Percentiles rank a stretch among this genome's conserved stretches.
Evolutionary conservation across 2,329 filamentous ascomycete species (phyloP).

Genomic region (Ceratocystis harringtonii): DNA sequence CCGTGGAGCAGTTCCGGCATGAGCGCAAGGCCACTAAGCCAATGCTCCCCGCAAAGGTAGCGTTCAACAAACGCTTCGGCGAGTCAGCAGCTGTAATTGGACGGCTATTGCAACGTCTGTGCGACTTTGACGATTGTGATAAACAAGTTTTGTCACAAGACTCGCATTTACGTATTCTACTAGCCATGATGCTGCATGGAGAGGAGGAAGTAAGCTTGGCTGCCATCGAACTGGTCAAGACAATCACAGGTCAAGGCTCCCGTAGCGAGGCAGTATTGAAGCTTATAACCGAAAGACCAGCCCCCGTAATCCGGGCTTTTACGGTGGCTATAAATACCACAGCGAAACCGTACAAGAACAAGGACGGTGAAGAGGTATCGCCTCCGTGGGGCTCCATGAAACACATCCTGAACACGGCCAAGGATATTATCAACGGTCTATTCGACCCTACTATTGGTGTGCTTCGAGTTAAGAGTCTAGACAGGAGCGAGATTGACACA

Average conservation of each 20-base stretch:
- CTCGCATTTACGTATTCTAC: slow-evolving; percentile 52
- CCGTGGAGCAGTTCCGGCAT: slow-evolving; percentile 57
- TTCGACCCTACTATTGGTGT: slow-evolving; percentile 42
- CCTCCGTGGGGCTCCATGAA: slow-evolving; percentile 42
- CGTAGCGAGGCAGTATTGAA: slow-evolving; percentile 36
- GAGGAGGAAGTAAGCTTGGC: slow-evolving; percentile 66
- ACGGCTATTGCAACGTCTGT: slow-evolving; percentile 61
- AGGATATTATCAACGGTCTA: slow-evolving; percentile 41
- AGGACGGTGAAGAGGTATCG: slow-evolving; percentile 12
- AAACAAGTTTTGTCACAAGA: slow-evolving; percentile 56
- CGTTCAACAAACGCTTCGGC: slow-evolving; percentile 61
- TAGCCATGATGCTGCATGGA: slow-evolving; percentile 68
- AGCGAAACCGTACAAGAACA: slow-evolving; percentile 12
- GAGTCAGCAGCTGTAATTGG: slow-evolving; percentile 45
- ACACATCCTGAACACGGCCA: slow-evolving; percentile 41
- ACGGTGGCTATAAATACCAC: slow-evolving; percentile 29
- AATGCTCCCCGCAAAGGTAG: slow-evolving; percentile 35
- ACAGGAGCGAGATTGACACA: slow-evolving; percentile 45
- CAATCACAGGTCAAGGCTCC: slow-evolving; percentile 52
- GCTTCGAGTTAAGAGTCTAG: slow-evolving; percentile 39
- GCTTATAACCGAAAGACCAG: slow-evolving; percentile 30
- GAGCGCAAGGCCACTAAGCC: slow-evolving; percentile 32
- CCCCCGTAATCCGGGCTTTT: slow-evolving; percentile 25
- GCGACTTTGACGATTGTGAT: slow-evolving; percentile 56
- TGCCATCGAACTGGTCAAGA: slow-evolving; percentile 68